Evolutionary conservation across 129 eudicot genomes (phyloP), one percentile per base, ranked within the genome.

Genomic region (Centaurea solstitialis): DNA sequence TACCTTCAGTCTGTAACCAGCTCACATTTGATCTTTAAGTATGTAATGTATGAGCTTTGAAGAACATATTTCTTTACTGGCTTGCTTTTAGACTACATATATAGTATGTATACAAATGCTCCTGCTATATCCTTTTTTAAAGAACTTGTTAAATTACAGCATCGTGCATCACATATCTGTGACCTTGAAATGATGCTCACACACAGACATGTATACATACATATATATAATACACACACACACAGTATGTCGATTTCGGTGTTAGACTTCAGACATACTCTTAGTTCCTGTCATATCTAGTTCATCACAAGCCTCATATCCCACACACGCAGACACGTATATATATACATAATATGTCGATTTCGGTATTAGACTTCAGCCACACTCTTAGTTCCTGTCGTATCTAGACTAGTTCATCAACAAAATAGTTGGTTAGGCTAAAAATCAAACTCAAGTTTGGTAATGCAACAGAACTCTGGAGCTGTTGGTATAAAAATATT

Each of bases 71-170:
- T 72, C 17, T 39, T 71, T 80, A 61, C 59, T 68, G 11, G 22
- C 12, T 72, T 80, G 75, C 23, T 72, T 38, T 59, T 72, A 39
- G 72, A 61, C 65, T 61, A 39, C 65, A 59, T 61, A 59, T 61
- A 18, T 50, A 43, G 53, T 43, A 13, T 50, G 21, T 38, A 45
- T 24, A 47, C n/a, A 67, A 50, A 74, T 11, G 26, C 7, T 4
- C 37, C 41, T 23, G 78, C 21, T 47, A 15, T 50, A 17, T 50
- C 62, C 62, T 6, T 15, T 13, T 50, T 4, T 50, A 13, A 2
- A 50, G 20, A 15, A 13, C 20, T 50, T 15, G 7, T 50, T 50
- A 50, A 50, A 50, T 50, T 20, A 50, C 62, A 15, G 20, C 15
- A 15, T 50, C 62, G 15, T 50, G 62, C 17, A 50, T 47, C 33